Evolutionary conservation across 139 green algal genomes (phyloP).

Genomic region (Chlamydomonas schloesseri): DNA sequence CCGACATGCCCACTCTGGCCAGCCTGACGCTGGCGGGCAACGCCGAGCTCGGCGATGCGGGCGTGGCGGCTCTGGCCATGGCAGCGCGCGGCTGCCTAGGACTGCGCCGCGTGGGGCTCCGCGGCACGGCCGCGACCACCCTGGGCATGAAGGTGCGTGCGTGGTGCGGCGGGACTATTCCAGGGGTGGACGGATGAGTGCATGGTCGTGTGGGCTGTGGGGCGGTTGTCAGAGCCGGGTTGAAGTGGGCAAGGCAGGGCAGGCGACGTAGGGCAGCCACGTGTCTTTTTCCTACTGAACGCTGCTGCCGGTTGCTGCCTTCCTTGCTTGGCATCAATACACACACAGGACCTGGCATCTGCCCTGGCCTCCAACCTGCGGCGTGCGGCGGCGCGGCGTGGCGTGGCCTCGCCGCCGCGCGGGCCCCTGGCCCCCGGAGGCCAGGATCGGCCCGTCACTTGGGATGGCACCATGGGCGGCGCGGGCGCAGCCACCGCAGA

Average conservation of each 20-base stretch:
- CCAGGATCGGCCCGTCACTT: conserved; percentile 1
- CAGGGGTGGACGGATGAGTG: no score
- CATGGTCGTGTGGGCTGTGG: no score
- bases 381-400: not conserved
- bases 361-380: not conserved
- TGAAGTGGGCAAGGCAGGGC: no score
- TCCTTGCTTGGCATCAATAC: no score
- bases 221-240: no score
- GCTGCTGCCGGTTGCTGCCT: no score
- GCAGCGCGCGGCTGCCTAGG: not conserved
- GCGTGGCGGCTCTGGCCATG: conserved; percentile 5
- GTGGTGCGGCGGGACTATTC: not conserved
- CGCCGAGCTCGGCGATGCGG: not conserved
- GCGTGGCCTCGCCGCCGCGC: not conserved
- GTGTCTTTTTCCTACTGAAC: no score
- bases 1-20: not conserved
- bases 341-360: not conserved
- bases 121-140: conserved; percentile 3
- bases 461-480: not conserved
- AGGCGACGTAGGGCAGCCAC: no score
- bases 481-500: not conserved
- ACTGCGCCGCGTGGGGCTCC: conserved; percentile 22
- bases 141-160: not conserved
- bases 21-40: conserved; percentile 14
- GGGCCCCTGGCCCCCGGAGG: no score